These are phyloP conservation scores for Penicillium bialowiezense DNA, from an alignment of 495 filamentous ascomycete species.

Conservation along the genomic window DNA sequence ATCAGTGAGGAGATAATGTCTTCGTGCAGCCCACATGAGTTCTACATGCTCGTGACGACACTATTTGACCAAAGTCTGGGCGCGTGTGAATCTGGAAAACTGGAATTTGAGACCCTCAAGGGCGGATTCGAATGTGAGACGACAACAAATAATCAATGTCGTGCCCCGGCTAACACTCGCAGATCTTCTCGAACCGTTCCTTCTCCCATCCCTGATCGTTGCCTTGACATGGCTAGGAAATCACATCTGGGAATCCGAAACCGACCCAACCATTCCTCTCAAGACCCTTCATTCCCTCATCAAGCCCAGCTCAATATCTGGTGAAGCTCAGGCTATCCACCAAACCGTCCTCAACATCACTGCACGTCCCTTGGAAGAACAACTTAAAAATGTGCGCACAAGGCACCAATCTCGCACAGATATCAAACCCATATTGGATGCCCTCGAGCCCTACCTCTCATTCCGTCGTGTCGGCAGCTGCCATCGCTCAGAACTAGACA, in stretches of 20 bases:
- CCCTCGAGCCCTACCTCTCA: conserved; percentile 65
- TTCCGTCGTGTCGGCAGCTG: conserved; percentile 64
- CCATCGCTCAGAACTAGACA: conserved; percentile 70
- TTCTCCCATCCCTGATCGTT: conserved; percentile 81
- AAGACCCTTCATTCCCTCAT: conserved; percentile 76
- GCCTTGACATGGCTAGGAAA: conserved; percentile 78
- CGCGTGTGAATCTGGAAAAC: conserved; percentile 64
- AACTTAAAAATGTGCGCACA: conserved; percentile 68
- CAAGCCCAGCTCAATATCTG: conserved; percentile 70
- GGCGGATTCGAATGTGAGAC: conserved; percentile 80
- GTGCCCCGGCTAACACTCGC: neutral
- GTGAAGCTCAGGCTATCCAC: conserved; percentile 79
- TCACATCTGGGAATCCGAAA: conserved; percentile 69
- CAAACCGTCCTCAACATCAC: conserved; percentile 79
- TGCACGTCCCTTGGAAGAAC: conserved; percentile 70
- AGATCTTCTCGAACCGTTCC: conserved; percentile 86
- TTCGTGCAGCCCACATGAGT: conserved; percentile 87
- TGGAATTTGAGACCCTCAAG: conserved; percentile 80
- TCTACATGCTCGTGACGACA: conserved; percentile 87
- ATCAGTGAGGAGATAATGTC: conserved; percentile 89
- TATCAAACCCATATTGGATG: conserved; percentile 67
- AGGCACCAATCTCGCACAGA: conserved; percentile 65
- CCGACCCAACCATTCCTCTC: conserved; percentile 59
- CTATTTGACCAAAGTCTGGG: conserved; percentile 81
- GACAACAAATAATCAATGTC: neutral